phyloP scores from a whole-genome alignment of 140 eudicot genomes.

The Ambrosia hybrid region DNA sequence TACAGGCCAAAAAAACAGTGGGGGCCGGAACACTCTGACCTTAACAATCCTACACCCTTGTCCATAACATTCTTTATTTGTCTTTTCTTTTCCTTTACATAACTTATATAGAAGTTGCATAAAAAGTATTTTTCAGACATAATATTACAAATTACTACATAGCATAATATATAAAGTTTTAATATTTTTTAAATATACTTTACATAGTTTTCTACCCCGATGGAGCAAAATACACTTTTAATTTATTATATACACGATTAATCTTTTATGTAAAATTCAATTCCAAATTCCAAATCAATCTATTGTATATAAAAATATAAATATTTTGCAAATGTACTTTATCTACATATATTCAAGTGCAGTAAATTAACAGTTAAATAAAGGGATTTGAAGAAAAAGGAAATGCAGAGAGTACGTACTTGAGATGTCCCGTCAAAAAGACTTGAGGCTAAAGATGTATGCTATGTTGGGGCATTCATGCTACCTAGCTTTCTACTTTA shows the following conservation, averaged over 20 bases:
- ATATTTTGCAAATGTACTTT: neutral
- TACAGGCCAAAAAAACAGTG: too few species aligned
- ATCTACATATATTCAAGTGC: neutral
- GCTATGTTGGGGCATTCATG: slow-evolving; percentile 32
- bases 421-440: slow-evolving; percentile 38
- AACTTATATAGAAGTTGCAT: too few species aligned
- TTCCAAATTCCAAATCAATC: neutral
- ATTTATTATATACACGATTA: neutral
- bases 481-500: slow-evolving; percentile 6
- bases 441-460: slow-evolving; percentile 29
- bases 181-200: neutral
- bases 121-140: too few species aligned
- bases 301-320: neutral
- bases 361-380: neutral
- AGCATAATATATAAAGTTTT: neutral
- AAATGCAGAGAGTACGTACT: slow-evolving; percentile 13
- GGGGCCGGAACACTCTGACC: too few species aligned
- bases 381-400: slow-evolving; percentile 7
- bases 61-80: too few species aligned
- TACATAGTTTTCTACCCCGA: neutral
- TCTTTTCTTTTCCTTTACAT: too few species aligned
- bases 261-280: too few species aligned
- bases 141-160: too few species aligned
- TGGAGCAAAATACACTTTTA: neutral
- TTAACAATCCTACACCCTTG: too few species aligned